Percentiles rank a stretch among this genome's conserved stretches.
Evolutionary conservation across 148 eudicot genomes (phyloP).

Genomic region (Vaccinium corymbosum): DNA sequence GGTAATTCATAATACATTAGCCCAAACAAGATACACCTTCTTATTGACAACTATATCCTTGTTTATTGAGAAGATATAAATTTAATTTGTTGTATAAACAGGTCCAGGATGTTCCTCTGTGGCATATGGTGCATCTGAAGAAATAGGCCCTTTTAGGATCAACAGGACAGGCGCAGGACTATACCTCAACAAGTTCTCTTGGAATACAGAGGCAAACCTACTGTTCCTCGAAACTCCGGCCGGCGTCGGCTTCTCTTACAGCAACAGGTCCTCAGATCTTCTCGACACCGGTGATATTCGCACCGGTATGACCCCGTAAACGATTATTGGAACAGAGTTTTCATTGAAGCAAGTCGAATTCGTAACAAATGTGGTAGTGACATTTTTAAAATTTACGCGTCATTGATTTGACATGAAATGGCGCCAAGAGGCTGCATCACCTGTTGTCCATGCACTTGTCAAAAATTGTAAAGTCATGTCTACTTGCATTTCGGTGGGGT

Average conservation of each 20-base stretch:
- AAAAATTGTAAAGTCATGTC: not conserved
- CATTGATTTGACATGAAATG: not conserved
- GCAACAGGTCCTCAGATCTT: slow-evolving; percentile 68
- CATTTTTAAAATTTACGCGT: not conserved
- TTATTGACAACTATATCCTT: too few species aligned
- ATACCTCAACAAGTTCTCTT: slow-evolving; percentile 72
- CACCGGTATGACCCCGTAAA: slow-evolving; percentile 50
- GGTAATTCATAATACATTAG: too few species aligned
- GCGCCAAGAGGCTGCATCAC: not conserved
- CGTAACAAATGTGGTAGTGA: not conserved
- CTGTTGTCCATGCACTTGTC: not conserved
- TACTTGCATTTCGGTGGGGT: not conserved
- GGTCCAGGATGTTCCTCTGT: slow-evolving; percentile 98
- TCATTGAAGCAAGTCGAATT: not conserved
- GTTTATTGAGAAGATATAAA: too few species aligned
- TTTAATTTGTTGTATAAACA: slow-evolving; percentile 16
- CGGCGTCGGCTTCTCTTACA: slow-evolving; percentile 92
- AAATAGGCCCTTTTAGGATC: slow-evolving; percentile 85
- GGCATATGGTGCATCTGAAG: slow-evolving; percentile 97
- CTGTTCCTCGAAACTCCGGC: slow-evolving; percentile 93
- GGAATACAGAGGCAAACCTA: slow-evolving; percentile 76
- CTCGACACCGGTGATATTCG: slow-evolving; percentile 71
- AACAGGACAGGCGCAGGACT: slow-evolving; percentile 52
- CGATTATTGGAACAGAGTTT: not conserved
- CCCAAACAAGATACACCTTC: too few species aligned